These are phyloP conservation scores for Trichophyton mentagrophytes DNA, from an alignment of 2,329 filamentous ascomycete genomes.

Conservation along the genomic window DNA sequence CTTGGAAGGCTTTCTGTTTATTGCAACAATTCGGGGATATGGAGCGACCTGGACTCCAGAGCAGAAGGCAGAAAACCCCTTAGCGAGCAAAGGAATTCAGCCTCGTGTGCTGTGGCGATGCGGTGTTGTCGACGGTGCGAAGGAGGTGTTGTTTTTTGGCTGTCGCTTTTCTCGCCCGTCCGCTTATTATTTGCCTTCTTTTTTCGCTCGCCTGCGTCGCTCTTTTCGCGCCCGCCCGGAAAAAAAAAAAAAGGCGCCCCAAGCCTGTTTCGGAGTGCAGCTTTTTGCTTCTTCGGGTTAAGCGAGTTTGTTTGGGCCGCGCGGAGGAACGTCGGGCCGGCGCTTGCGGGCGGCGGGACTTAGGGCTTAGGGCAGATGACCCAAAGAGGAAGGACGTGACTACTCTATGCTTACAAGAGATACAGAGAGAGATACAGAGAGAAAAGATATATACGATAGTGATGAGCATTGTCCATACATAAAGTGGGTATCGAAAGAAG, in stretches of 20 bases:
- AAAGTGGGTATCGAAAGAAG: not conserved
- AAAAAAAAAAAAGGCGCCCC: not conserved
- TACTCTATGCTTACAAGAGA: no score
- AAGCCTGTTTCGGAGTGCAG: conserved; percentile 1
- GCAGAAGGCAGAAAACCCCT: conserved; percentile 26
- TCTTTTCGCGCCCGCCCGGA: not conserved
- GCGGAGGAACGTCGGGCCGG: not conserved
- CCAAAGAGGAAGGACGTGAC: not conserved
- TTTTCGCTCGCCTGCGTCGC: no score
- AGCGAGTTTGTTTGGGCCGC: not conserved
- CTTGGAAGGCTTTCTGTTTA: conserved; percentile 38
- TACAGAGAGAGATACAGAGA: no score
- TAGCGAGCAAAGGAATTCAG: conserved; percentile 18
- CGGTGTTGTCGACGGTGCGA: not conserved
- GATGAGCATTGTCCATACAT: not conserved
- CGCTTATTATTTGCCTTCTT: conserved; percentile 2
- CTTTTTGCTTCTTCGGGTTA: not conserved
- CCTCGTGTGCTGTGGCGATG: conserved; percentile 14
- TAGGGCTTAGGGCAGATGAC: not conserved
- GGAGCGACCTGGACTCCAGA: conserved; percentile 17
- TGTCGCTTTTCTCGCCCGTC: not conserved
- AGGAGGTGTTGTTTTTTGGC: not conserved
- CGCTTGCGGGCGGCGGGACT: not conserved
- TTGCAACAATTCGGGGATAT: conserved; percentile 33
- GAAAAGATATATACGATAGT: not conserved